Evolutionary conservation across 495 filamentous ascomycete species (phyloP).

Genomic region (Lasiosphaeria miniovina): DNA sequence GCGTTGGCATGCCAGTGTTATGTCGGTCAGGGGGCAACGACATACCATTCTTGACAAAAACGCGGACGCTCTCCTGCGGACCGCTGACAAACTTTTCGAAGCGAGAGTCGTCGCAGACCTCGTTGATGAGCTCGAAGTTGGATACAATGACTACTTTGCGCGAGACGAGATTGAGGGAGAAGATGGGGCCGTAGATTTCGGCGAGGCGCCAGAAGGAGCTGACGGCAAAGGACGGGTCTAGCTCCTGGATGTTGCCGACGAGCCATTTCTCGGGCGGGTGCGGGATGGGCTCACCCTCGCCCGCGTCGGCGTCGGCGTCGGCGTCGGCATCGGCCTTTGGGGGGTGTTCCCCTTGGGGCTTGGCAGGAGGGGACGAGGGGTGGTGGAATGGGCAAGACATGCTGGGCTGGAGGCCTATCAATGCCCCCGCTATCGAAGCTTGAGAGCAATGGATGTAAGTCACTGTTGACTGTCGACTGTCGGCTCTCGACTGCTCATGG

Average conservation of each 20-base stretch:
- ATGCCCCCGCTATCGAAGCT: no score
- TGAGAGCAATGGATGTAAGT: no score
- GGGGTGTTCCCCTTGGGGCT: background rate
- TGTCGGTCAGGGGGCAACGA: background rate
- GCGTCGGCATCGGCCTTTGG: background rate
- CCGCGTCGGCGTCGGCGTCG: conserved; percentile 4
- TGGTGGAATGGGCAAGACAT: background rate
- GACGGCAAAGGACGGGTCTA: conserved; percentile 53
- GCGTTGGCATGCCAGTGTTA: background rate
- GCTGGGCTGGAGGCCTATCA: background rate
- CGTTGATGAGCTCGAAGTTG: conserved; percentile 55
- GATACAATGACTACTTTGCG: conserved; percentile 21
- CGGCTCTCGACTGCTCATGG: no score
- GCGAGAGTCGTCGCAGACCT: conserved; percentile 63
- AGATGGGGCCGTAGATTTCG: conserved; percentile 61
- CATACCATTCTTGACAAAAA: conserved; percentile 61
- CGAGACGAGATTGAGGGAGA: conserved; percentile 46
- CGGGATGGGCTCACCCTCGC: conserved; percentile 41
- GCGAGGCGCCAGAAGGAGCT: conserved; percentile 54
- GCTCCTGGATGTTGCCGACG: conserved; percentile 54
- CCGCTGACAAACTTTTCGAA: conserved; percentile 56
- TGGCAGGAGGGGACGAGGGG: background rate
- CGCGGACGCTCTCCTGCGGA: conserved; percentile 49
- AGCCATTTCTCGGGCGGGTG: conserved; percentile 56
- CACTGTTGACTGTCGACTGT: no score